Evolutionary conservation across 257 asterid species (phyloP).

Genomic region (Przewalskia tangutica): DNA sequence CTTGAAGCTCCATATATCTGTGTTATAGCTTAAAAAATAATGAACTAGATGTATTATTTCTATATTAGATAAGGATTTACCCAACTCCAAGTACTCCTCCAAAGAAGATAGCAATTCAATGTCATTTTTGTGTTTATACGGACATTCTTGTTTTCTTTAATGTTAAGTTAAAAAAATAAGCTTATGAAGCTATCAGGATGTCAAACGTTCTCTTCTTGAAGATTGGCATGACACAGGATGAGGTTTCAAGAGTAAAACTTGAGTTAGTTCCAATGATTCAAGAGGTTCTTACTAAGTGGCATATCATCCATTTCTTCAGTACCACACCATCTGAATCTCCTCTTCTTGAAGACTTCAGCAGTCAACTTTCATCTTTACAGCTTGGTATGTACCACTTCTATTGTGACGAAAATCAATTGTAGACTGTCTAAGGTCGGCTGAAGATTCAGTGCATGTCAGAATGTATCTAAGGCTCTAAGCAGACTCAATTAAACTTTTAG

Average conservation of each 20-base stretch:
- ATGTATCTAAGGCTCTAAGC: neutral
- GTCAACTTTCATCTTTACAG: conserved; percentile 78
- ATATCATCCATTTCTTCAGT: conserved; percentile 68
- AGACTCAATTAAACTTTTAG: neutral
- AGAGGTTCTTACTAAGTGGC: conserved; percentile 85
- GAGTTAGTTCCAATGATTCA: conserved; percentile 82
- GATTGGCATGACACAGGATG: conserved; percentile 69
- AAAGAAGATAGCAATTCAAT: neutral
- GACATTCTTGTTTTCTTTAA: neutral
- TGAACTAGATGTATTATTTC: neutral
- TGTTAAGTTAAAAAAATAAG: neutral
- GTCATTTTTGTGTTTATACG: neutral
- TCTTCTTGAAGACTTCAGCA: conserved; percentile 76
- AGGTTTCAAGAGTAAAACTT: conserved; percentile 62
- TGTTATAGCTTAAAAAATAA: neutral
- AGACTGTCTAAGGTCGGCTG: neutral
- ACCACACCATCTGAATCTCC: conserved; percentile 79
- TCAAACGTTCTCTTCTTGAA: conserved; percentile 21
- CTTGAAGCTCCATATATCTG: neutral
- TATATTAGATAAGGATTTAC: neutral
- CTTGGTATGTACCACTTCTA: conserved; percentile 46
- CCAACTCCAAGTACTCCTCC: neutral
- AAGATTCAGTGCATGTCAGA: neutral
- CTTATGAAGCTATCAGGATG: neutral
- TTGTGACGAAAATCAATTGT: neutral